Evolutionary conservation across 352 stramenopile genomes (phyloP).

Genomic region (Phytophthora constricta): DNA sequence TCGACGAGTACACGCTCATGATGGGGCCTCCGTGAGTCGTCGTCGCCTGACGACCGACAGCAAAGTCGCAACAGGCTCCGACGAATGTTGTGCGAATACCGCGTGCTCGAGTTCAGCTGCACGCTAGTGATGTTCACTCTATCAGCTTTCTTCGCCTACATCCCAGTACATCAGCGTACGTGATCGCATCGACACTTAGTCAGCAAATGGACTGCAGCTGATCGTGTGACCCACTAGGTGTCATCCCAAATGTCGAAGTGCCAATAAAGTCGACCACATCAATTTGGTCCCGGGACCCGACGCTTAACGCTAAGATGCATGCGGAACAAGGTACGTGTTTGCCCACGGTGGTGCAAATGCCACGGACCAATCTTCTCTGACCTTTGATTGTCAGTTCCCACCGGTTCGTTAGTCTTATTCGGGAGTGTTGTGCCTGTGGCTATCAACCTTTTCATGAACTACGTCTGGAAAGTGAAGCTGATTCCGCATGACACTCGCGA

Average conservation of each 20-base stretch:
- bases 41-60: neutral
- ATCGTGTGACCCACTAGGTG: constrained; percentile 28
- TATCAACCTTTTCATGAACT: constrained; percentile 69
- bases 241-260: constrained; percentile 55
- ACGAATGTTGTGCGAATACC: constrained; percentile 35
- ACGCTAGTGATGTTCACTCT: constrained; percentile 55
- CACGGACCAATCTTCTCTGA: neutral
- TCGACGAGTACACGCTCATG: constrained; percentile 39
- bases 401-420: constrained; percentile 43
- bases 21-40: constrained; percentile 17
- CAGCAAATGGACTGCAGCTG: neutral
- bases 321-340: constrained; percentile 33
- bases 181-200: neutral
- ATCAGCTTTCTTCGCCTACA: constrained; percentile 56
- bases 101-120: constrained; percentile 63
- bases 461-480: constrained; percentile 46
- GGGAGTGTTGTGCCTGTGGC: constrained; percentile 43
- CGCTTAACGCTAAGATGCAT: constrained; percentile 50
- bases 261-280: constrained; percentile 43
- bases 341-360: constrained; percentile 5
- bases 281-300: constrained; percentile 57
- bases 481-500: constrained; percentile 75
- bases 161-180: constrained; percentile 55
- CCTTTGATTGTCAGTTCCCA: constrained; percentile 43
- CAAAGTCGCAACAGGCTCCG: neutral